Evolutionary conservation across 176 grass and related monocot genomes (phyloP), one percentile per base, ranked within the genome.

Genomic region (Raddia guianensis): DNA sequence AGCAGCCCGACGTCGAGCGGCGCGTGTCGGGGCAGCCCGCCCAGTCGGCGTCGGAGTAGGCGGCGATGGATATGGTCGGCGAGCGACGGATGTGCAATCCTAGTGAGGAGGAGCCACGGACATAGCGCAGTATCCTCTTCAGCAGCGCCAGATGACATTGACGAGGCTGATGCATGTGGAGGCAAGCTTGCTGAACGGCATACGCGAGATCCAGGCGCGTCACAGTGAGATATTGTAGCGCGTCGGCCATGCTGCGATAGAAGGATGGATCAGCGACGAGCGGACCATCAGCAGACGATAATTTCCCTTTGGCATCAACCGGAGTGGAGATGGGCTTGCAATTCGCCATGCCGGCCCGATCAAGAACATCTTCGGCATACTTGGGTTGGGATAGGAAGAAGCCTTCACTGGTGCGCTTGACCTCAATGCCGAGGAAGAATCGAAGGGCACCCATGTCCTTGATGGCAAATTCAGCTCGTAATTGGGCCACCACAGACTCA

Each of bases 391-490:
- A 6, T 15, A 7, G 44, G 14, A 54, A 54, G 34, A 80, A 1
- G 2, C 3, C 3, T 12, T 7, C 2, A 0, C 48, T n/a, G n/a
- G n/a, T n/a, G 20, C n/a, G 54, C 7, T n/a, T n/a, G n/a, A 51
- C 77, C 0, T 19, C 44, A 9, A 69, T 34, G 13, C 63, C 77
- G 32, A 80, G 60, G 18, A 80, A 80, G 56, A 51, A 80, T 1
- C 3, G 9, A 2, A 80, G 7, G 0, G 43, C 9, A 0, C 60
- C 77, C n/a, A 80, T 33, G 19, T 80, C 77, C 13, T 80, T 80
- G n/a, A n/a, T n/a, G n/a, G n/a, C n/a, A n/a, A n/a, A n/a, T n/a
- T n/a, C n/a, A n/a, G n/a, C n/a, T n/a, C n/a, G n/a, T n/a, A n/a
- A n/a, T n/a, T n/a, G n/a, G n/a, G n/a, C n/a, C n/a, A n/a, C n/a